A percentile compares a stretch with the other conserved stretches of the same genome.
Evolutionary conservation across 768 basidiomycete species (phyloP).

Genomic region (Hydnomerulius pinastri): DNA sequence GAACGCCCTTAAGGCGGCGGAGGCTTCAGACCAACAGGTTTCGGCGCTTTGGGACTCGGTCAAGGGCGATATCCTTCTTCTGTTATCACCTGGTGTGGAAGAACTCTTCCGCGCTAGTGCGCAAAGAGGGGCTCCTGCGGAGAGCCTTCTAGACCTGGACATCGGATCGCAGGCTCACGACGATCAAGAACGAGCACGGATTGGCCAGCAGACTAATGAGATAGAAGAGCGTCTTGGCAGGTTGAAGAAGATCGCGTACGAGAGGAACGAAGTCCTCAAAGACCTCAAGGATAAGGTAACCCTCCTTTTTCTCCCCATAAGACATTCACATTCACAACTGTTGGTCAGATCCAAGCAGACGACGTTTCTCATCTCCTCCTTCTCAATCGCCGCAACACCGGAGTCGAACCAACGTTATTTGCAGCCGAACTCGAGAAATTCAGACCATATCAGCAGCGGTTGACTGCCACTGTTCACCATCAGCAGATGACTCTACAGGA

Average conservation of each 20-base stretch:
- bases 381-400: conserved; percentile 82
- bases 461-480: conserved; percentile 75
- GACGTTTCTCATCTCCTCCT: conserved; percentile 95
- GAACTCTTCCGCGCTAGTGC: conserved; percentile 60
- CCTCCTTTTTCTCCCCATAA: neutral
- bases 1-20: conserved; percentile 73
- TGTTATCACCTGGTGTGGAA: conserved; percentile 63
- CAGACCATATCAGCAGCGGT: conserved; percentile 82
- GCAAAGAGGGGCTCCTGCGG: conserved; percentile 38
- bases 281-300: conserved; percentile 94
- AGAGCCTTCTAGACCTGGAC: conserved; percentile 74
- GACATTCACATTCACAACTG: neutral
- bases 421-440: conserved; percentile 96
- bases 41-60: conserved; percentile 70
- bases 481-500: conserved; percentile 78
- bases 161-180: conserved; percentile 61
- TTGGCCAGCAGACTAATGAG: conserved; percentile 64
- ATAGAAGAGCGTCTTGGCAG: conserved; percentile 79
- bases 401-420: conserved; percentile 85
- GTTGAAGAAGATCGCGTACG: conserved; percentile 80
- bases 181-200: conserved; percentile 66
- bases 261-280: conserved; percentile 84
- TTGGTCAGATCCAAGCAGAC: conserved; percentile 81
- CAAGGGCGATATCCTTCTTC: conserved; percentile 58
- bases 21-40: conserved; percentile 78